Percentiles rank a stretch among this genome's conserved stretches.
These are phyloP conservation scores for Passiflora organensis DNA, from an alignment of 345 rosid species.

Conservation along the genomic window DNA sequence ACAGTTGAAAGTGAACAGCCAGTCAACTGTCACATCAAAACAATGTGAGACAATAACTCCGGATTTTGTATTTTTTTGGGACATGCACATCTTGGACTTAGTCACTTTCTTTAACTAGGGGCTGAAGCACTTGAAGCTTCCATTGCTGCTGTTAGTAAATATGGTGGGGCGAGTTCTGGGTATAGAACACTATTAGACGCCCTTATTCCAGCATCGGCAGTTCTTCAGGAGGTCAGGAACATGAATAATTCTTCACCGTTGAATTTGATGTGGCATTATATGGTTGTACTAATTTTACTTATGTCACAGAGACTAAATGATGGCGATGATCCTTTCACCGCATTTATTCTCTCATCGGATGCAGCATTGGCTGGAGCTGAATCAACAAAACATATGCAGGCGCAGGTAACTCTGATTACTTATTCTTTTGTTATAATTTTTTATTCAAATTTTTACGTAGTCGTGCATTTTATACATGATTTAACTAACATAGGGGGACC, in stretches of 20 bases:
- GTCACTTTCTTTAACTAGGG: conserved; percentile 49
- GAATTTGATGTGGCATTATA: not conserved
- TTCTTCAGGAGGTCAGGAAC: conserved; percentile 63
- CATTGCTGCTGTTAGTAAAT: conserved; percentile 78
- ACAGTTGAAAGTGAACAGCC: conserved; percentile 50
- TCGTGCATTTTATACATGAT: too few relatives aligned
- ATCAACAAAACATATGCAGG: conserved; percentile 78
- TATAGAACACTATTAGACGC: conserved; percentile 90
- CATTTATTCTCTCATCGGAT: conserved; percentile 71
- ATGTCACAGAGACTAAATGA: conserved; percentile 59
- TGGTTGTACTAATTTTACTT: conserved; percentile 9
- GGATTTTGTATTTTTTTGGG: conserved; percentile 3
- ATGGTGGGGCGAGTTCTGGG: conserved; percentile 93
- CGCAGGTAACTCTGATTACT: conserved; percentile 53
- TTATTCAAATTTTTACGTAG: too few relatives aligned
- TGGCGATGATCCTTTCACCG: conserved; percentile 62
- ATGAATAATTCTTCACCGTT: not conserved
- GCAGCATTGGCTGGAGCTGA: conserved; percentile 86
- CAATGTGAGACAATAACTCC: conserved; percentile 54
- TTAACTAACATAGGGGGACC: too few relatives aligned
- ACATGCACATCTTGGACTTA: conserved; percentile 8
- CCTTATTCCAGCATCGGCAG: conserved; percentile 78
- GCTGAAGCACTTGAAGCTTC: conserved; percentile 77
- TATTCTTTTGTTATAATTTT: not conserved
- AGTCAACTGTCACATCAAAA: conserved; percentile 50